These are phyloP conservation scores for Galeopsis tetrahit DNA, from an alignment of 257 asterid genomes.

Conservation along the genomic window DNA sequence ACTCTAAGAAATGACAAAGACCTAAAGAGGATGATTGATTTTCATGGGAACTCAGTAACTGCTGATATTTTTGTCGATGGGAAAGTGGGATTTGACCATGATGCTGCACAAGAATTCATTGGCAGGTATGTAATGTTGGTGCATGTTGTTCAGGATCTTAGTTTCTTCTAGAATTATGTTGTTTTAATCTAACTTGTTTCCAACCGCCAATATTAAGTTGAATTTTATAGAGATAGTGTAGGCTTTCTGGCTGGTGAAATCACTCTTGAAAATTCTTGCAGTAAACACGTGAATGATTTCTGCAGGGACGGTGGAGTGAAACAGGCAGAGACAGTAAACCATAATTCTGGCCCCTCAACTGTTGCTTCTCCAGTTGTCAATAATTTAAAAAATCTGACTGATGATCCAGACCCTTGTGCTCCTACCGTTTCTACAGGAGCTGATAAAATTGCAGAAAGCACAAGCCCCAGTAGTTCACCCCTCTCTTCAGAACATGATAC, in stretches of 20 bases:
- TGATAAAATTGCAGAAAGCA: conserved; percentile 50
- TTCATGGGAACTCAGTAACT: conserved; percentile 81
- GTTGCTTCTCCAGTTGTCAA: conserved; percentile 41
- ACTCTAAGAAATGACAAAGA: conserved; percentile 76
- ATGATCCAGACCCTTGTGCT: conserved; percentile 38
- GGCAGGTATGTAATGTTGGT: conserved; percentile 53
- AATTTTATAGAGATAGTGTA: conserved; percentile 8
- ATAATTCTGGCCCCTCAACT: conserved; percentile 42
- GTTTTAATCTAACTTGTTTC: conserved; percentile 21
- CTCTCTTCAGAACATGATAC: conserved; percentile 52
- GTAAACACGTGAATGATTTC: conserved; percentile 33
- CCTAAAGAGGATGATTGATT: conserved; percentile 80
- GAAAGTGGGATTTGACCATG: conserved; percentile 69
- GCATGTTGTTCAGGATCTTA: conserved; percentile 24
- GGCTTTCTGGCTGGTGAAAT: conserved; percentile 22
- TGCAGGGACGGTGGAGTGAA: conserved; percentile 65
- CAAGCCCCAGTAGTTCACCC: conserved; percentile 60
- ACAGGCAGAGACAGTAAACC: conserved; percentile 68
- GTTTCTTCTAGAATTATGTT: conserved; percentile 20
- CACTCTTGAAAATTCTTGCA: conserved; percentile 30
- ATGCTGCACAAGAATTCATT: conserved; percentile 42
- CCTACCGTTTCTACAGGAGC: conserved; percentile 39
- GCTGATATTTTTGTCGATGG: conserved; percentile 81
- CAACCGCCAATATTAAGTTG: conserved; percentile 12
- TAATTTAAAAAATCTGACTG: conserved; percentile 34